Evolutionary conservation across 208 protist species (phyloP).

Genomic region (Trypanosoma theileri): DNA sequence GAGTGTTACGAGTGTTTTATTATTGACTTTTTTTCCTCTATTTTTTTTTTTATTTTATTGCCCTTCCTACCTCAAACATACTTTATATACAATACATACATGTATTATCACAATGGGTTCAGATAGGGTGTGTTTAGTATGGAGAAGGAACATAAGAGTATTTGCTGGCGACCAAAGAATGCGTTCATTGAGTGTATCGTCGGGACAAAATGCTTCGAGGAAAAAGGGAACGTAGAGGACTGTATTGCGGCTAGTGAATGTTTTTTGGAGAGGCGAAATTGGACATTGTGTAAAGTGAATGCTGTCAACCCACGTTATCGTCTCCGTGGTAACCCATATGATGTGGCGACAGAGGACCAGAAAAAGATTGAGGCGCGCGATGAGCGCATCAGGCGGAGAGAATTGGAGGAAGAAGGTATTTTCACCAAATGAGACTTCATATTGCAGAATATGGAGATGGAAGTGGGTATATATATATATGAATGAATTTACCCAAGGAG

Average conservation of each 20-base stretch:
- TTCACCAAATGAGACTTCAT: conserved; percentile 38
- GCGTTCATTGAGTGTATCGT: conserved; percentile 86
- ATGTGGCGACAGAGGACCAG: conserved; percentile 83
- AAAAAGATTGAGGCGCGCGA: conserved; percentile 86
- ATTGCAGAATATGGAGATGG: not conserved
- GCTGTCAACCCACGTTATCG: conserved; percentile 85
- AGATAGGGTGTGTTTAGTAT: conserved; percentile 26
- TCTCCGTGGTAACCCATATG: conserved; percentile 86
- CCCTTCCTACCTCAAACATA: not conserved
- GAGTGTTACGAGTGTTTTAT: too few species aligned
- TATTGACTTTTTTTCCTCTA: not conserved
- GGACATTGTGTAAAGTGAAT: conserved; percentile 89
- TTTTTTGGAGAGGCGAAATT: conserved; percentile 83
- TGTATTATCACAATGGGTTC: not conserved
- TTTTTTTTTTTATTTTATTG: not conserved
- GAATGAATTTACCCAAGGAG: too few species aligned
- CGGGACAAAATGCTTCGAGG: conserved; percentile 84
- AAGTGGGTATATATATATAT: too few species aligned
- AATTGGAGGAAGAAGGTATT: conserved; percentile 82
- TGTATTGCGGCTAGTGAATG: conserved; percentile 80
- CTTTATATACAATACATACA: not conserved
- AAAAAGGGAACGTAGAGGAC: conserved; percentile 75
- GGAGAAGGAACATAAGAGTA: conserved; percentile 79
- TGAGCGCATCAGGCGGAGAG: conserved; percentile 75
- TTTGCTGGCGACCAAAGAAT: conserved; percentile 89